Base-by-base conservation (phyloP, 257 asterid species). In the Lantana camara region DNA sequence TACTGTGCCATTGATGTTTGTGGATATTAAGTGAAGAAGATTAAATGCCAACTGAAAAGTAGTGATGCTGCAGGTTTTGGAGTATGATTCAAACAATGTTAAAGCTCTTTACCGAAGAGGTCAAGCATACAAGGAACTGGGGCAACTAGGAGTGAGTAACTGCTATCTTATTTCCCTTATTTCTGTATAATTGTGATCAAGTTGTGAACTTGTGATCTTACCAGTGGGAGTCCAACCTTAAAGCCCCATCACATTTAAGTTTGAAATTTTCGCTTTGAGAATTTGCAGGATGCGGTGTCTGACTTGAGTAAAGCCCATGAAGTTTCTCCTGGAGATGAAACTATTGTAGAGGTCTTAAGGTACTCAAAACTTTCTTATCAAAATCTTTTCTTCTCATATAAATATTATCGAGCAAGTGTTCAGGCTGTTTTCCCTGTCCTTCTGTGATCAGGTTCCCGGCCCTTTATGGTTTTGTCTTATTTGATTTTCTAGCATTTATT, bases 41-140 rank as follows among this genome's bases (percentile, higher is more conserved):
- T 17, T 13, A 35, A 17, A 7, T 55, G 57, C 59, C 38, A 73
- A 61, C 55, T 59, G 34, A 65, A 16, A 64, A 40, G 54, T 61
- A 69, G 49, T 58, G 5, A 55, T 81, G 27, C 49, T 75, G 53
- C 82, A 94, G 99, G 97, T 90, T 67, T 75, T 94, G 79, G 86
- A 73, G 44, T 71, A 77, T 69, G 96, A 94, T 51, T 67, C 72
- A 24, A 85, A 77, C 63, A 94, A 94, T 67, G 76, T 85, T 54
- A 94, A 94, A 75, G 97, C 97, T 60, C 95, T 94, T 54, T 94
- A 90, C 75, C 88, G 97, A 57, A 84, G 95, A 69, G 99, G 97
- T 69, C 97, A 88, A 76, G 99, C 97, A 32, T 84, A 81, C 65
- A 88, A 84, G 70, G 95, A 82, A 58, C 16, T 86, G 73, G 91